Percentiles rank a stretch among this genome's conserved stretches.
These are phyloP conservation scores for Capsicum baccatum DNA, from an alignment of 257 asterid genomes.

Conservation along the genomic window DNA sequence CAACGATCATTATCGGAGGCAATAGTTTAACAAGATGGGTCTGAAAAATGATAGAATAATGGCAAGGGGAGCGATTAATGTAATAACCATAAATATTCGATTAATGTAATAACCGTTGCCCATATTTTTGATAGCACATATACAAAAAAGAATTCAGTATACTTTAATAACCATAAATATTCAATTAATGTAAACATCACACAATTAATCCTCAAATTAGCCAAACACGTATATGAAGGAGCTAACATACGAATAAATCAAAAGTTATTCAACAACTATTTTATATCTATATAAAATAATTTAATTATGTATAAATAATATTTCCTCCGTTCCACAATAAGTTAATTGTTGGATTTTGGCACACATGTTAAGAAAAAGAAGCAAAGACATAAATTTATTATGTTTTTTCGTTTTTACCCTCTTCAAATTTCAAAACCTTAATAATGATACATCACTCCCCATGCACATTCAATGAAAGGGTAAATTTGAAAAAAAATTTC, in stretches of 20 bases:
- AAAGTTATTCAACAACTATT: no score
- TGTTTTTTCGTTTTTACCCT: no score
- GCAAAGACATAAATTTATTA: no score
- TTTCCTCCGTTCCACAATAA: no score
- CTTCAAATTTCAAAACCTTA: no score
- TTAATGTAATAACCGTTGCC: neutral
- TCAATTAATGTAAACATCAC: neutral
- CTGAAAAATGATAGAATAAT: neutral
- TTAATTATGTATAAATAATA: no score
- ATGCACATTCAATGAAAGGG: no score
- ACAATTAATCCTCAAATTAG: neutral
- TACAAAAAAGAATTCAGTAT: neutral
- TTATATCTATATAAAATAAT: no score
- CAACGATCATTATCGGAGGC: neutral
- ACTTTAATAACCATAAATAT: neutral
- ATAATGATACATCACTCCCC: no score
- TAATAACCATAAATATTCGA: neutral
- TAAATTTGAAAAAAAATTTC: no score
- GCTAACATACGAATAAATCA: neutral
- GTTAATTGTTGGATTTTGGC: no score
- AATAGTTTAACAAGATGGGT: neutral
- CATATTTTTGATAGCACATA: neutral
- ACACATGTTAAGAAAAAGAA: no score
- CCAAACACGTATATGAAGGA: neutral
- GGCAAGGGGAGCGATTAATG: neutral